Evolutionary conservation across 495 filamentous ascomycete genomes (phyloP), one percentile per base, ranked within the genome.

Genomic region (Tuber indicum): DNA sequence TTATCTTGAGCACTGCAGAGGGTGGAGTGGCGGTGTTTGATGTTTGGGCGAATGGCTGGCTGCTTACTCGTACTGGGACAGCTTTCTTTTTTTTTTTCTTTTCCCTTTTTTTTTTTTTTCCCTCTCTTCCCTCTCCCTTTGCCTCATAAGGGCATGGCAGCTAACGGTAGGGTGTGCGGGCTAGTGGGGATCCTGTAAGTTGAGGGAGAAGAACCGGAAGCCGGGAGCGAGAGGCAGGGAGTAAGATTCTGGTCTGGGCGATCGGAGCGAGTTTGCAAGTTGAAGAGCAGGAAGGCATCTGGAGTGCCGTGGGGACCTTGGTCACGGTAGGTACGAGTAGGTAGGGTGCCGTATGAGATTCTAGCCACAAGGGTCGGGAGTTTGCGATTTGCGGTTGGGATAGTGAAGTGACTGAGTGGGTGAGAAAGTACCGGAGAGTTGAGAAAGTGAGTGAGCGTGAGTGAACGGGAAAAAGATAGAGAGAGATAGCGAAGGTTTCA

Each of bases 291-390:
- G 14, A 32, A 66, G 26, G 26, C 26, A 3, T 66, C 58, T 49
- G 58, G 58, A 66, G 26, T 66, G 58, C 58, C 58, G 58, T 66
- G 58, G 58, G 58, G n/a, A 66, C 58, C 26, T 32, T 66, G 58
- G 26, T 66, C 58, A 66, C 58, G 58, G 58, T 66, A 66, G 5
- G 52, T 66, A 32, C n/a, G 58, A n/a, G 58, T 66, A 66, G 5
- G 52, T 66, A 32, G n/a, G 58, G 58, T 66, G 26, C n/a, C n/a
- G 58, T 66, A 32, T 66, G n/a, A 32, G 58, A 66, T 21, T 66
- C 58, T 17, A 66, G 58, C 58, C 58, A 66, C 58, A 66, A 66
- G 58, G 58, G n/a, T 32, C 58, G 58, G 58, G 58, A 66, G 58
- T 32, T 66, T 66, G n/a, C 58, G 0, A 66, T 66, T 66, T 66